Conservation (phyloP, 257 asterid species). For the Solanum bulbocastanum region DNA sequence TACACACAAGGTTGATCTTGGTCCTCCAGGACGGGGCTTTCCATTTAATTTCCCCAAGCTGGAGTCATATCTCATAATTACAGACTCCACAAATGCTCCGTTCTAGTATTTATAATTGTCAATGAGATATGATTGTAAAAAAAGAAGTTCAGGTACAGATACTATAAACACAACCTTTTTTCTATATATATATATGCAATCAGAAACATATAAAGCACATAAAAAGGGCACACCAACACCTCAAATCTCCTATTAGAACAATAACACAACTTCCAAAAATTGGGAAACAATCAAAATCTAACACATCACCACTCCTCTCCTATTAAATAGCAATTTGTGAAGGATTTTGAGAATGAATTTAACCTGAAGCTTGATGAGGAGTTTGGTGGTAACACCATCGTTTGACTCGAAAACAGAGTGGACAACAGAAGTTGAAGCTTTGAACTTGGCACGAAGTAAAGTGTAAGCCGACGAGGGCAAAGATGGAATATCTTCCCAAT, state of each 20-base stretch:
- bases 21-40: constrained; percentile 93
- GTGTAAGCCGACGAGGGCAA: constrained; percentile 69
- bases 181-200: background rate
- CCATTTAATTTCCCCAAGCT: constrained; percentile 73
- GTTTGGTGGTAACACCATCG: constrained; percentile 88
- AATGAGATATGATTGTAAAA: background rate
- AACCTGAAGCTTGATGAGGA: constrained; percentile 80
- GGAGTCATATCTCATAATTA: constrained; percentile 87
- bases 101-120: constrained; percentile 33
- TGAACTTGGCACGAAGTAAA: constrained; percentile 68
- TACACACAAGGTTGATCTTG: constrained; percentile 84
- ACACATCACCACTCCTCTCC: background rate
- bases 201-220: background rate
- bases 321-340: background rate
- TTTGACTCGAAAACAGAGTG: constrained; percentile 60
- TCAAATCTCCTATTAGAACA: background rate
- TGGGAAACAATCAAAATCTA: background rate
- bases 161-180: background rate
- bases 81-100: constrained; percentile 90
- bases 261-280: background rate
- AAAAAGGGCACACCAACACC: background rate
- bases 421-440: constrained; percentile 48
- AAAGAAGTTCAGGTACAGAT: background rate
- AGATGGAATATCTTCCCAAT: constrained; percentile 81
- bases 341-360: background rate